These are phyloP conservation scores for Penicillium odoratum DNA, from an alignment of 495 filamentous ascomycete genomes.

Conservation along the genomic window DNA sequence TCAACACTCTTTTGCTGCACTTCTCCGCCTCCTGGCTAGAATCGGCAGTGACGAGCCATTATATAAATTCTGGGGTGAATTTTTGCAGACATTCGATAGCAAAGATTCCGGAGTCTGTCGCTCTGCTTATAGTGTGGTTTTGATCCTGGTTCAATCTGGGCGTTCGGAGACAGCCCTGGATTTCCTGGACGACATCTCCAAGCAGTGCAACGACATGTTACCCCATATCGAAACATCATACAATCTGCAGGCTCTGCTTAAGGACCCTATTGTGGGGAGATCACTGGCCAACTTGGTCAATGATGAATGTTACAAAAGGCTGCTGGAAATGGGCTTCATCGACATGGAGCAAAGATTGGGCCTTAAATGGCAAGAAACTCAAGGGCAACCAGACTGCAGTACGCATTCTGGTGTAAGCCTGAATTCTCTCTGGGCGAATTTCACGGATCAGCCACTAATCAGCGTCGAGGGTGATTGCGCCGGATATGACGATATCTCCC, in stretches of 20 bases:
- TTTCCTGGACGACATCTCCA: slow-evolving; percentile 31
- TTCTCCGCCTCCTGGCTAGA: slow-evolving; percentile 28
- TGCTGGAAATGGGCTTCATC: slow-evolving; percentile 29
- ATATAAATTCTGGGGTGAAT: slow-evolving; percentile 23
- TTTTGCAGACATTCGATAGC: slow-evolving; percentile 11
- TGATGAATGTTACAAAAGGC: slow-evolving; percentile 17
- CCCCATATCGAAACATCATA: slow-evolving; percentile 26
- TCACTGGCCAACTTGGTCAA: slow-evolving; percentile 25
- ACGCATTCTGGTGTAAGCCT: slow-evolving; percentile 21
- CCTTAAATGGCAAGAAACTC: slow-evolving; percentile 24
- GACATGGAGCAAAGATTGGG: slow-evolving; percentile 35
- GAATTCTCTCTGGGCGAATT: slow-evolving; percentile 11
- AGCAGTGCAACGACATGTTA: slow-evolving; percentile 20
- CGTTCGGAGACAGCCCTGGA: slow-evolving; percentile 20
- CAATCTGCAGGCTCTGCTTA: slow-evolving; percentile 19
- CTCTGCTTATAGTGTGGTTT: slow-evolving; percentile 28
- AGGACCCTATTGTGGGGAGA: slow-evolving; percentile 17
- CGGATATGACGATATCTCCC: slow-evolving; percentile 28
- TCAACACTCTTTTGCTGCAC: neutral
- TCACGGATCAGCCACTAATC: slow-evolving; percentile 28
- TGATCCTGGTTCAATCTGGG: slow-evolving; percentile 18
- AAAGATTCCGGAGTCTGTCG: slow-evolving; percentile 6
- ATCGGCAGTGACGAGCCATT: slow-evolving; percentile 16
- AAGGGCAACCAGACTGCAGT: slow-evolving; percentile 11
- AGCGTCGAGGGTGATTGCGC: slow-evolving; percentile 29